Evolutionary conservation across 164 flowering plant species (phyloP).

Genomic region (Akebia trifoliata): DNA sequence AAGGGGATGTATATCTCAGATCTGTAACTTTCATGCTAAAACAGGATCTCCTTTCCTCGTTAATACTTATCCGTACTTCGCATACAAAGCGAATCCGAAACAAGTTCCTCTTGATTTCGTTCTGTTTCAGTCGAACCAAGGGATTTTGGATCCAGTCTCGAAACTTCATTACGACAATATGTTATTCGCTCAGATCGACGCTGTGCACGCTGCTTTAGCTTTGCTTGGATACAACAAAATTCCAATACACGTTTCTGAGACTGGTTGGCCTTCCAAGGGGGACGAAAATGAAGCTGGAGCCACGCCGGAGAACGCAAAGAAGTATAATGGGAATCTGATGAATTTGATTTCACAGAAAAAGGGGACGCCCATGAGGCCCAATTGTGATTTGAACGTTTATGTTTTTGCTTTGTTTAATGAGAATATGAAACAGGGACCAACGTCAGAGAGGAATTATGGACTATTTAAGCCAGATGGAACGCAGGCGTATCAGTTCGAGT

Average conservation of each 20-base stretch:
- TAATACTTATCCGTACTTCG: slow-evolving; percentile 79
- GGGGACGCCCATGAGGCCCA: slow-evolving; percentile 59
- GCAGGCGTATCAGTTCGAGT: slow-evolving; percentile 30
- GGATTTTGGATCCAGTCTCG: slow-evolving; percentile 36
- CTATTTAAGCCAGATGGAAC: slow-evolving; percentile 66
- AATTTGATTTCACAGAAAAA: slow-evolving; percentile 31
- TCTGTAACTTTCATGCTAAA: slow-evolving; percentile 43
- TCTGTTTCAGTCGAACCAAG: slow-evolving; percentile 44
- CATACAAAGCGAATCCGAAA: slow-evolving; percentile 51
- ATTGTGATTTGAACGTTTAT: slow-evolving; percentile 31
- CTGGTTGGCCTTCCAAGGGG: slow-evolving; percentile 77
- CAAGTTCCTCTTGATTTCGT: slow-evolving; percentile 44
- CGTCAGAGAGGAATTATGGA: slow-evolving; percentile 72
- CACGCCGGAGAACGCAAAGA: slow-evolving; percentile 46
- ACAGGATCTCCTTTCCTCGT: slow-evolving; percentile 53
- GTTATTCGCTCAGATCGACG: slow-evolving; percentile 61
- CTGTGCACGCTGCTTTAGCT: slow-evolving; percentile 44
- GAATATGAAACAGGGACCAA: slow-evolving; percentile 64
- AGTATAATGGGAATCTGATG: slow-evolving; percentile 54
- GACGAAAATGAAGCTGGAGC: slow-evolving; percentile 60
- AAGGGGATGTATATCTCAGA: slow-evolving; percentile 19
- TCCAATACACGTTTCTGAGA: slow-evolving; percentile 47
- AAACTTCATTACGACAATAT: slow-evolving; percentile 58
- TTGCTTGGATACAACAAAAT: slow-evolving; percentile 35
- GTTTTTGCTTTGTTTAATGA: slow-evolving; percentile 69